A percentile compares a stretch with the other conserved stretches of the same genome.
Evolutionary conservation across 108 stramenopile species (phyloP).

Genomic region (Parietichytrium sp.): DNA sequence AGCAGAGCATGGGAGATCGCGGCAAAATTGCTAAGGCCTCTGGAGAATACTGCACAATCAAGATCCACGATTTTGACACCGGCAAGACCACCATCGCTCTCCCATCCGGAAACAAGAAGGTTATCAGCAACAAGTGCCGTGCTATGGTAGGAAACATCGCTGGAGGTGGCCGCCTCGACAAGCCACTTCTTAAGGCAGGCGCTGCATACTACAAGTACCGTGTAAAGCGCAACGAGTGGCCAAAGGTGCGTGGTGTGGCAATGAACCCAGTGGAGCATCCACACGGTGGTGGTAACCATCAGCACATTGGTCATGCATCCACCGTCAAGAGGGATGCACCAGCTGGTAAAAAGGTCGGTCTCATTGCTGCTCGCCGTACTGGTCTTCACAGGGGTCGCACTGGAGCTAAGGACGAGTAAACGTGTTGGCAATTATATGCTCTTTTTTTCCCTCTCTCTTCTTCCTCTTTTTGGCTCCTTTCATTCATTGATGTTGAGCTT

Average conservation of each 20-base stretch:
- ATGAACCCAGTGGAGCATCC: slow-evolving; percentile 99
- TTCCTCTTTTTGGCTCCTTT: too few relatives aligned
- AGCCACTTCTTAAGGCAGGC: slow-evolving; percentile 99
- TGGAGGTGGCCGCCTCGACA: slow-evolving; percentile 99
- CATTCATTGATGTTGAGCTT: too few relatives aligned
- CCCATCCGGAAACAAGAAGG: slow-evolving; percentile 98
- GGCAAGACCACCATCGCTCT: slow-evolving; percentile 95
- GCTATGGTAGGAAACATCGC: slow-evolving; percentile 98
- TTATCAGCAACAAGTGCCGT: slow-evolving; percentile 81
- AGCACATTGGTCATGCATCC: slow-evolving; percentile 99
- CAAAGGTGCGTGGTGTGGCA: slow-evolving; percentile 99
- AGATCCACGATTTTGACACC: slow-evolving; percentile 98
- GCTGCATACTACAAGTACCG: slow-evolving; percentile 99
- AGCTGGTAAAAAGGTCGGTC: slow-evolving; percentile 97
- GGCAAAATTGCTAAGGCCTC: slow-evolving; percentile 92
- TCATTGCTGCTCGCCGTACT: slow-evolving; percentile 97
- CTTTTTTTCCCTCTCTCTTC: too few relatives aligned
- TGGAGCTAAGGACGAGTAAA: slow-evolving; percentile 43
- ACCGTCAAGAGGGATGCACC: slow-evolving; percentile 79
- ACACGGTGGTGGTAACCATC: slow-evolving; percentile 99
- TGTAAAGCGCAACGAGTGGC: slow-evolving; percentile 99
- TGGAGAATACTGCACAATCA: slow-evolving; percentile 94
- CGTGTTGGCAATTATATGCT: too few relatives aligned
- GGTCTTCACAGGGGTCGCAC: slow-evolving; percentile 88
- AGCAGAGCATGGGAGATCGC: slow-evolving; percentile 89